Percentiles rank a stretch among this genome's conserved stretches.
Evolutionary conservation across 176 grass and related monocot species (phyloP).

Genomic region (Cenchrus americanus): DNA sequence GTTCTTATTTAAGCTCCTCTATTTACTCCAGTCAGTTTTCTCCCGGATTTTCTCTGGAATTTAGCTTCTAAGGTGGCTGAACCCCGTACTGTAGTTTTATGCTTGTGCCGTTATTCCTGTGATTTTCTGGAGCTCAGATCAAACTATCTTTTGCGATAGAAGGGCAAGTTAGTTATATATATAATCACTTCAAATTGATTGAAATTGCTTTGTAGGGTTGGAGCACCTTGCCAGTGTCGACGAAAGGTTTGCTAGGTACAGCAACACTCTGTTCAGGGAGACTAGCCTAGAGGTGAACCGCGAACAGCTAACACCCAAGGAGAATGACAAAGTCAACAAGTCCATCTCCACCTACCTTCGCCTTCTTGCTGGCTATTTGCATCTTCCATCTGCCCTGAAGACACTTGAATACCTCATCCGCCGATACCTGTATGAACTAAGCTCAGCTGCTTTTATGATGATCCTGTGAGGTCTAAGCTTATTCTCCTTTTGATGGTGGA

Average conservation of each 20-base stretch:
- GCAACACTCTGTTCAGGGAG: slow-evolving; percentile 73
- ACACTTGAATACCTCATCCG: slow-evolving; percentile 93
- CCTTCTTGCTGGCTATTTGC: slow-evolving; percentile 76
- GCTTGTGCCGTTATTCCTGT: not conserved
- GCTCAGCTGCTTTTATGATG: slow-evolving; percentile 31
- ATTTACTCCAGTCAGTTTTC: not conserved
- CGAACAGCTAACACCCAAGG: slow-evolving; percentile 67
- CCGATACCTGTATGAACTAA: slow-evolving; percentile 67
- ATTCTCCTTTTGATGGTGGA: slow-evolving; percentile 39
- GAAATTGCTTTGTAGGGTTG: slow-evolving; percentile 61
- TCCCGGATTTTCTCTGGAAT: not conserved
- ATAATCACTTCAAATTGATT: not conserved
- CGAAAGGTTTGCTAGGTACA: slow-evolving; percentile 64
- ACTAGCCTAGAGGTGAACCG: slow-evolving; percentile 82
- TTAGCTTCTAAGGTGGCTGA: not conserved
- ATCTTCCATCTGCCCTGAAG: slow-evolving; percentile 69
- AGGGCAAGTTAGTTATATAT: not conserved
- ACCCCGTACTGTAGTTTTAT: not conserved
- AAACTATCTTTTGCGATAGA: not conserved
- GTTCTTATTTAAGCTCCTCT: not conserved
- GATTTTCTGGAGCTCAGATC: not conserved
- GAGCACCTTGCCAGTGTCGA: slow-evolving; percentile 66
- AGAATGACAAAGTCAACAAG: slow-evolving; percentile 81
- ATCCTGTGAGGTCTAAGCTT: slow-evolving; percentile 21
- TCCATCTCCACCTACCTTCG: slow-evolving; percentile 80